Evolutionary conservation across 139 green algal genomes (phyloP).

Genomic region (Tetraselmis striata): DNA sequence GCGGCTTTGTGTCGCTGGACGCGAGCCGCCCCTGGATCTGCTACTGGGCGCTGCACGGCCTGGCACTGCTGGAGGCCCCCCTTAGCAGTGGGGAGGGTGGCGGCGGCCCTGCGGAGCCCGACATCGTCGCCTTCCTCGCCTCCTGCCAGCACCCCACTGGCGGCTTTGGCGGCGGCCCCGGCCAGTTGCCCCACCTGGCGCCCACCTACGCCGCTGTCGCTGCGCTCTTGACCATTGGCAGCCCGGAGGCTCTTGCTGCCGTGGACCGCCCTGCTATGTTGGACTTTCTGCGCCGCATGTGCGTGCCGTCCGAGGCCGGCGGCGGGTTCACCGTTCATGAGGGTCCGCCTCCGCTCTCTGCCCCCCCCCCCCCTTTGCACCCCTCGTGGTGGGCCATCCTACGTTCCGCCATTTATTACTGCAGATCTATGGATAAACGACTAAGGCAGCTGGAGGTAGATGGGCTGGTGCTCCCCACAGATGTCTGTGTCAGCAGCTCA

Average conservation of each 20-base stretch:
- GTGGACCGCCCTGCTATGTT: conserved; percentile 45
- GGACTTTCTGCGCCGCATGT: conserved; percentile 72
- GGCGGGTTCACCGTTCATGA: conserved; percentile 85
- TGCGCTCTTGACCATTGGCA: conserved; percentile 75
- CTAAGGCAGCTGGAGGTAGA: no score
- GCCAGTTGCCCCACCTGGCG: conserved; percentile 89
- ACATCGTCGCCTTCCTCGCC: background rate
- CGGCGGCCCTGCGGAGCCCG: background rate
- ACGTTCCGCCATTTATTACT: no score
- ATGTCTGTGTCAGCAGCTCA: no score
- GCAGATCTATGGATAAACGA: no score
- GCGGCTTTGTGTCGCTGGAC: conserved; percentile 64
- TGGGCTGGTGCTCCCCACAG: no score
- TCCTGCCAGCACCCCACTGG: conserved; percentile 64
- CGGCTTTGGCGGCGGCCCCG: conserved; percentile 81
- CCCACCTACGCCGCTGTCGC: conserved; percentile 88
- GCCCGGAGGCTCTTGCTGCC: conserved; percentile 43
- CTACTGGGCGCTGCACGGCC: conserved; percentile 85
- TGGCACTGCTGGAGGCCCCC: conserved; percentile 66
- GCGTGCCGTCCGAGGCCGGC: conserved; percentile 43
- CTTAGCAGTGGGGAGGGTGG: conserved; percentile 1
- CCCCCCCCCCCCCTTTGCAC: no score
- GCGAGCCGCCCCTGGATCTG: conserved; percentile 81
- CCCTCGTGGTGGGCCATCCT: no score
- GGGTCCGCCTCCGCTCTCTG: conserved; percentile 27